These are phyloP conservation scores for Mesembryanthemum crystallinum DNA, from an alignment of 148 eudicot species.

Conservation along the genomic window DNA sequence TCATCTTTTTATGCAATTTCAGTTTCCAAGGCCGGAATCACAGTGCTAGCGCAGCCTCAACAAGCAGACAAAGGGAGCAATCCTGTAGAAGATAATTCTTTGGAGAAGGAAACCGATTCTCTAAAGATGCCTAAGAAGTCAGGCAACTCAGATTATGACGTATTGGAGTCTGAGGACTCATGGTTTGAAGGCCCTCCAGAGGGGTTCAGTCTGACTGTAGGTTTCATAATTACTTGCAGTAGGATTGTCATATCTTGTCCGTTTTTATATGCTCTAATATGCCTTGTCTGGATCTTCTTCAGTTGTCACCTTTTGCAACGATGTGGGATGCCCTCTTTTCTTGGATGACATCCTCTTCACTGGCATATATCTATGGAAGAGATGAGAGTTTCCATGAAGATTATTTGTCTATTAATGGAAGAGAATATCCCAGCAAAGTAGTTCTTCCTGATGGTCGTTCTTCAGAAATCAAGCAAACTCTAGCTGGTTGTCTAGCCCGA, in stretches of 20 bases:
- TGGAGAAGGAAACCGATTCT: conserved; percentile 39
- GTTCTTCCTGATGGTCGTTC: conserved; percentile 72
- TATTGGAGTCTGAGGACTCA: conserved; percentile 64
- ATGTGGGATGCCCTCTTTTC: conserved; percentile 84
- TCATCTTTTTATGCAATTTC: conserved; percentile 8
- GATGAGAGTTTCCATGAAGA: conserved; percentile 75
- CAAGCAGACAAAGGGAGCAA: conserved; percentile 32
- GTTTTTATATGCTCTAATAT: conserved; percentile 5
- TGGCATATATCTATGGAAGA: conserved; percentile 88
- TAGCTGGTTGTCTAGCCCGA: conserved; percentile 71
- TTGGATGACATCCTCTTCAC: conserved; percentile 85
- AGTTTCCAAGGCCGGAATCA: conserved; percentile 85
- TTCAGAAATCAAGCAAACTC: conserved; percentile 79
- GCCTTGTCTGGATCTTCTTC: conserved; percentile 31
- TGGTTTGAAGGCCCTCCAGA: conserved; percentile 85
- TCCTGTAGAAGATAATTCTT: conserved; percentile 30
- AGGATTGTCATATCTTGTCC: background rate
- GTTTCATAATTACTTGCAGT: conserved; percentile 26
- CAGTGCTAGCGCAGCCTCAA: conserved; percentile 50
- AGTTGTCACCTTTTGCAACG: conserved; percentile 89
- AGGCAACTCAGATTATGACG: conserved; percentile 45
- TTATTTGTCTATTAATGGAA: conserved; percentile 65
- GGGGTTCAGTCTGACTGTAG: conserved; percentile 68
- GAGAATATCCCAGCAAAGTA: conserved; percentile 70
- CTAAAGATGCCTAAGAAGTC: conserved; percentile 67